These are phyloP conservation scores for Aurantiochytrium sp. DNA, from an alignment of 108 stramenopile species.

Conservation along the genomic window DNA sequence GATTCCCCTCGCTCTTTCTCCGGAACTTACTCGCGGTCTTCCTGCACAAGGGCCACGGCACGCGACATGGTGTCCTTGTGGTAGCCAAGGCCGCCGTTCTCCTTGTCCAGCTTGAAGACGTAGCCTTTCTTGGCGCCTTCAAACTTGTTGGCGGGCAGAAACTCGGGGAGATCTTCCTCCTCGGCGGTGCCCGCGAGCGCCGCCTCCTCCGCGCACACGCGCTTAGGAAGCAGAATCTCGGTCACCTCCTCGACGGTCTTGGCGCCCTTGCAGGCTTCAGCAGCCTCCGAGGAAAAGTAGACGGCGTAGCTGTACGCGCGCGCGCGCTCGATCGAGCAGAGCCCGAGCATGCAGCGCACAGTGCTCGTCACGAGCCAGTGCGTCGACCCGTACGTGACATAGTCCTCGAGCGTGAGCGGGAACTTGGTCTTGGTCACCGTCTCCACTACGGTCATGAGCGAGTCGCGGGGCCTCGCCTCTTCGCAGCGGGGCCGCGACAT, in stretches of 20 bases:
- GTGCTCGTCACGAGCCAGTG: neutral
- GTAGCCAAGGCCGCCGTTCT: neutral
- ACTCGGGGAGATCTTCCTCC: neutral
- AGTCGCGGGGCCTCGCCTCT: neutral
- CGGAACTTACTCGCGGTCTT: neutral
- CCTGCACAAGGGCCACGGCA: neutral
- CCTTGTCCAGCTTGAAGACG: neutral
- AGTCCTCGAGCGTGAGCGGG: neutral
- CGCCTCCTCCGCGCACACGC: neutral
- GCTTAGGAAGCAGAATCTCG: neutral
- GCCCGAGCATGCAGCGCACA: slow-evolving; percentile 14
- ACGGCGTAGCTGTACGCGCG: slow-evolving; percentile 15
- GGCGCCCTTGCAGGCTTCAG: neutral
- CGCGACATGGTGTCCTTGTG: neutral
- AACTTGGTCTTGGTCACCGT: slow-evolving; percentile 2
- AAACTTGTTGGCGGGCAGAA: neutral
- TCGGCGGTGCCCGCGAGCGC: neutral
- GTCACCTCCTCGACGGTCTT: neutral
- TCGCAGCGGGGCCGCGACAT: neutral
- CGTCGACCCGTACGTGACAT: neutral
- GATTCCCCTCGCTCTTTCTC: neutral
- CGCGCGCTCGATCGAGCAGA: slow-evolving; percentile 15
- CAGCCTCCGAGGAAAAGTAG: slow-evolving; percentile 9
- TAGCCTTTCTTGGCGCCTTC: neutral
- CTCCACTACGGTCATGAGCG: slow-evolving; percentile 4